Conservation (phyloP, 1,284 basidiomycete genomes). For the Bondarzewia mesenterica region DNA sequence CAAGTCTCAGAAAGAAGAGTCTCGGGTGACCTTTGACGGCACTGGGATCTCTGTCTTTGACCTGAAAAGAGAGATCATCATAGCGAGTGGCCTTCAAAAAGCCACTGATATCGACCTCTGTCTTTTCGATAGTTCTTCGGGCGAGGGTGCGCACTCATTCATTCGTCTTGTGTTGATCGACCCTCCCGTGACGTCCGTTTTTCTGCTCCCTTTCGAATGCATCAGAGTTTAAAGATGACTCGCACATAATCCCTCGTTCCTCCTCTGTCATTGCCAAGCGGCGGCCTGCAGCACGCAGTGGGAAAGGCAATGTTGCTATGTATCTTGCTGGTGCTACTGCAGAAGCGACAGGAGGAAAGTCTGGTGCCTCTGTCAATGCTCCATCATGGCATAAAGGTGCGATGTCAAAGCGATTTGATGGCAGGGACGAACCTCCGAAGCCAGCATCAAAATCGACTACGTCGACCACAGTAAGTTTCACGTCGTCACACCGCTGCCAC, state of each 20-base stretch:
- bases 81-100: constrained; percentile 92
- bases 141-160: constrained; percentile 63
- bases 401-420: constrained; percentile 89
- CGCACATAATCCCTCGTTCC: constrained; percentile 86
- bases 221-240: constrained; percentile 89
- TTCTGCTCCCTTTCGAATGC: neutral
- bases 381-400: constrained; percentile 54
- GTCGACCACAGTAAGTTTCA: constrained; percentile 15
- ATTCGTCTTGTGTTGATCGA: neutral
- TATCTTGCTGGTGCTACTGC: constrained; percentile 64
- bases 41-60: constrained; percentile 99
- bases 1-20: constrained; percentile 92
- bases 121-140: constrained; percentile 77
- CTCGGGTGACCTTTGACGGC: constrained; percentile 94
- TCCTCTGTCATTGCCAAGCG: constrained; percentile 92
- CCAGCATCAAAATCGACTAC: constrained; percentile 13
- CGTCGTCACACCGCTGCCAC: constrained; percentile 23
- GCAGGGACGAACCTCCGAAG: constrained; percentile 54
- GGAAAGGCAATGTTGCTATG: constrained; percentile 88
- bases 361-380: constrained; percentile 22
- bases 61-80: constrained; percentile 96
- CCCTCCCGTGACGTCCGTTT: constrained; percentile 1
- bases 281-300: constrained; percentile 76
- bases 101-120: constrained; percentile 96
- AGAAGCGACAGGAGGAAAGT: constrained; percentile 23